phyloP scores from a whole-genome alignment of 2,329 filamentous ascomycete species.

The Aspergillus ruber region DNA sequence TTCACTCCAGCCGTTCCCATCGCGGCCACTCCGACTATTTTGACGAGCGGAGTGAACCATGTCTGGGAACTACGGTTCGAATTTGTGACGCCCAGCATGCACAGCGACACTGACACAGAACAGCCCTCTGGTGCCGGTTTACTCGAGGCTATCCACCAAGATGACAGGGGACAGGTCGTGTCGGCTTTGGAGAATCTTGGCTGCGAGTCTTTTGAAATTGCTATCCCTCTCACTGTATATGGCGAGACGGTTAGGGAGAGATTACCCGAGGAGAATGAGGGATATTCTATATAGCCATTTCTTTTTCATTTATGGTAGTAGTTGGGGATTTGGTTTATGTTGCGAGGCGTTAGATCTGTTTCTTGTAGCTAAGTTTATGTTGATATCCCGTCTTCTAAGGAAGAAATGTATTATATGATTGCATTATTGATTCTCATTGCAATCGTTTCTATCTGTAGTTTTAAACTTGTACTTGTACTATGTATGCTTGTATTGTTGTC shows the following conservation, averaged over 20 bases:
- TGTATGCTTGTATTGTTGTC: too few species aligned
- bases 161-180: constrained; percentile 71
- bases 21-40: constrained; percentile 79
- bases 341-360: constrained; percentile 5
- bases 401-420: too few species aligned
- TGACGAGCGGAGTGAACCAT: constrained; percentile 79
- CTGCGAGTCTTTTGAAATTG: constrained; percentile 86
- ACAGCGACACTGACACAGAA: constrained; percentile 30
- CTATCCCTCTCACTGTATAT: constrained; percentile 77
- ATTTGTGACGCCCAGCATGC: constrained; percentile 70
- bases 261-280: constrained; percentile 33
- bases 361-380: background rate
- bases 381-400: background rate
- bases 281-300: constrained; percentile 30
- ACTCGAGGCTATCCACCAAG: constrained; percentile 71
- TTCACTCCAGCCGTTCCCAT: constrained; percentile 81
- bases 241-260: constrained; percentile 46
- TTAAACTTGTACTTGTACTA: too few species aligned
- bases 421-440: too few species aligned
- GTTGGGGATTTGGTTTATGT: constrained; percentile 1
- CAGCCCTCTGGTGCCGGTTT: constrained; percentile 44
- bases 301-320: background rate
- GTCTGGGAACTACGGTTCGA: constrained; percentile 88
- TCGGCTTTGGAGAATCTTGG: constrained; percentile 71
- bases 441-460: too few species aligned